Evolutionary conservation across 345 rosid species (phyloP), one percentile per base, ranked within the genome.

Genomic region (Theobroma cacao): DNA sequence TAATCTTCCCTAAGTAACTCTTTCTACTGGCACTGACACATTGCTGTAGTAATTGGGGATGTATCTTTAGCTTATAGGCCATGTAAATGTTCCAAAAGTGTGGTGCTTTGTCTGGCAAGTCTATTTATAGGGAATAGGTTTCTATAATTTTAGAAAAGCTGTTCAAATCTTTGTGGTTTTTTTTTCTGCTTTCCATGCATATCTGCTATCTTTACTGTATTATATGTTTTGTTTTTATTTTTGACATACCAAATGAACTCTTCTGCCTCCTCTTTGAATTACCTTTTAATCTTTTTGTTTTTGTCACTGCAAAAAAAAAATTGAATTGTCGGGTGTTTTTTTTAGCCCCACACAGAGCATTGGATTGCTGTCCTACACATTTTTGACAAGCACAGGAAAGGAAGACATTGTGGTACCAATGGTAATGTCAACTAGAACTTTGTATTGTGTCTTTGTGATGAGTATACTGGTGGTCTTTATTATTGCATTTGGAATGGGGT

Each of bases 381-480:
- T 92, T 86, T 85, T 95, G 85, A 93, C 92, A 89, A 89, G 91
- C 87, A 95, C 99, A 0, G 95, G 97, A 62, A 92, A 91, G 84
- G 97, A 93, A 82, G 98, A 95, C 84, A 92, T 93, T 43, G 89
- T 95, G 58, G 99, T 95, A 31, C 99, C 99, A 50, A 93, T 95
- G 98, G 99, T 95, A 91, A 89, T 82, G 58, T 40, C 52, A 69
- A 63, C 61, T 67, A 59, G 26, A 76, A 55, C 45, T 20, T 50
- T 52, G 24, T 74, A 9, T 36, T 77, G 7, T 10, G 9, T 80
- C 43, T 45, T 47, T 33, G 4, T 24, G 22, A 47, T 5, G 5
- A 75, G 2, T 17, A 40, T 62, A 5, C 28, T 47, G 20, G 38
- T 60, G 28, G 38, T 26, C 1, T 30, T 7, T 34, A 17, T 59